phyloP scores from a whole-genome alignment of 305 asterid genomes.

The Fraxinus angustifolia region DNA sequence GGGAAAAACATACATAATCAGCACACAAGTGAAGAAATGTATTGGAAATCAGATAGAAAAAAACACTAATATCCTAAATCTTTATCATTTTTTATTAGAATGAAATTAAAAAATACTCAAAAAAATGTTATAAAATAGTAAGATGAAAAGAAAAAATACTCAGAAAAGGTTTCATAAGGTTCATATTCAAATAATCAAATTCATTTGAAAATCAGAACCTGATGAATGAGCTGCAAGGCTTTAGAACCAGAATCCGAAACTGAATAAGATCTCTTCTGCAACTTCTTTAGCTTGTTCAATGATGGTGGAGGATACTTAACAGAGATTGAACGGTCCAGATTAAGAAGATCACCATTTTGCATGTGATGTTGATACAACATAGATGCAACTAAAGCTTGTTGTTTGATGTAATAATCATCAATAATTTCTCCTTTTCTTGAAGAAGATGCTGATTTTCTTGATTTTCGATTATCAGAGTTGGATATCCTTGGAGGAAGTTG shows the following conservation, averaged over 20 bases:
- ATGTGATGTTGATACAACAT: conserved; percentile 53
- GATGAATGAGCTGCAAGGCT: conserved; percentile 34
- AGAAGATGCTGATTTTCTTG: conserved; percentile 33
- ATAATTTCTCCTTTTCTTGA: conserved; percentile 16
- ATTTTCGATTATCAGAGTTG: conserved; percentile 27
- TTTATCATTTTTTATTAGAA: neutral
- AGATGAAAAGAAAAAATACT: neutral
- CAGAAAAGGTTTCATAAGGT: neutral
- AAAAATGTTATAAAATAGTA: too few relatives aligned
- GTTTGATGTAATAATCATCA: conserved; percentile 44
- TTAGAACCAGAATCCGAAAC: conserved; percentile 38
- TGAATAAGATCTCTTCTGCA: conserved; percentile 38
- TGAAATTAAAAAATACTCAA: neutral
- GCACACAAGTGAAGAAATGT: neutral
- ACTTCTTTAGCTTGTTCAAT: conserved; percentile 30
- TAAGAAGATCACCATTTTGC: conserved; percentile 36
- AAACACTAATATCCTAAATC: neutral
- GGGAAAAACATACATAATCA: neutral
- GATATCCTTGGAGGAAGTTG: conserved; percentile 45
- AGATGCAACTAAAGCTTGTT: conserved; percentile 60
- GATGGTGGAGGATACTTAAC: conserved; percentile 33
- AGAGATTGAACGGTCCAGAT: conserved; percentile 50
- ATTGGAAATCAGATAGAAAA: neutral
- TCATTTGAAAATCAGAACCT: conserved; percentile 28
- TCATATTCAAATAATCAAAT: neutral